Base-by-base conservation (phyloP, 352 stramenopile genomes). In the Phytophthora foliorum region DNA sequence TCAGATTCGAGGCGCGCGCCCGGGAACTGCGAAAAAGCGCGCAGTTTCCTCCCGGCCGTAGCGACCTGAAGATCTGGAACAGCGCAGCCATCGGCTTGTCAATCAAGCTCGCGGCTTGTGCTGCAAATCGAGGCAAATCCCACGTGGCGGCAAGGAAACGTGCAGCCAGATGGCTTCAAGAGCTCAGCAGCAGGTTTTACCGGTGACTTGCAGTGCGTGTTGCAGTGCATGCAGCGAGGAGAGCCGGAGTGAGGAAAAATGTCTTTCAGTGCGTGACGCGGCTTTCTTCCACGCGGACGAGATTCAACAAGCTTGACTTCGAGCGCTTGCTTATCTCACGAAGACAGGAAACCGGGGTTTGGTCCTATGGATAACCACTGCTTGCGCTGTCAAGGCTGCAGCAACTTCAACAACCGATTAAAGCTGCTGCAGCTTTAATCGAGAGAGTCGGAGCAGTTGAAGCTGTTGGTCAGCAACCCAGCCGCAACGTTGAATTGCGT, bases 371-470 rank as follows among this genome's bases (percentile, higher is more conserved):
- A n/a, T n/a, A n/a, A n/a, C n/a, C n/a, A n/a, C n/a, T n/a, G n/a
- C n/a, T n/a, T n/a, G n/a, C n/a, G n/a, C n/a, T n/a, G n/a, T n/a
- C n/a, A n/a, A n/a, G n/a, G n/a, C n/a, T n/a, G 17, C 38, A 41
- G 34, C 34, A 41, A 21, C 38, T 49, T 49, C 42, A 49, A 49
- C 42, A 49, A 49, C 17, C 16, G 36, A 45, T 72, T 67, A 68
- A 73, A 4, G 0, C 29, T 70, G 62, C 58, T 70, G 55, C 65
- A 66, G 63, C n/a, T 59, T 70, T 70, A 70, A 70, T 71, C 63
- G 22, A 64, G 56, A 73, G 58, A 69, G 65, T 53, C 65, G 65
- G 57, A 72, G 57, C 50, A 50, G 57, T 72, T 72, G 64, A 72
- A 72, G 64, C 49, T 63, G 38, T 24, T 22, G 50, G 29, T 72